phyloP scores from a whole-genome alignment of 2,329 filamentous ascomycete species.

The Phaeosphaeria sp. region DNA sequence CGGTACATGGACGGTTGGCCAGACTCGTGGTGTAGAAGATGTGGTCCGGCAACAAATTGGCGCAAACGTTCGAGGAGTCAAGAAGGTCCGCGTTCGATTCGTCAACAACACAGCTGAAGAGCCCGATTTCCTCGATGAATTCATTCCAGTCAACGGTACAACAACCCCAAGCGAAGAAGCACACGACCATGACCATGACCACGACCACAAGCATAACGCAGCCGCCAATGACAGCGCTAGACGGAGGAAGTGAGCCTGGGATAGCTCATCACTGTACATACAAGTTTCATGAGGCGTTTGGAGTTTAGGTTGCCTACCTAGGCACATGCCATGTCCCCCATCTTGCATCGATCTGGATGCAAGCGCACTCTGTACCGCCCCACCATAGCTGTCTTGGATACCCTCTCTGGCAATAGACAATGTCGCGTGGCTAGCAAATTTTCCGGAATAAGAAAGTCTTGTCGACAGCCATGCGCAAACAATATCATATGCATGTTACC shows the following conservation, averaged over 20 bases:
- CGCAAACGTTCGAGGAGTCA: constrained; percentile 79
- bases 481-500: constrained; percentile 7
- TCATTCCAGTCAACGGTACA: constrained; percentile 45
- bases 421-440: neutral
- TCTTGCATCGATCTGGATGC: neutral
- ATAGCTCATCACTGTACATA: constrained; percentile 23
- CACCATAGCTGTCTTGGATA: neutral
- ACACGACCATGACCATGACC: constrained; percentile 13
- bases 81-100: constrained; percentile 84
- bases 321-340: constrained; percentile 16
- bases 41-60: constrained; percentile 75
- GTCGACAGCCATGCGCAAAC: neutral
- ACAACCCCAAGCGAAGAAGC: constrained; percentile 23
- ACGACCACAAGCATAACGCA: constrained; percentile 29
- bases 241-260: constrained; percentile 32
- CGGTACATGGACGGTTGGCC: constrained; percentile 74
- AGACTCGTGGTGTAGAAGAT: constrained; percentile 74
- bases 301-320: constrained; percentile 27
- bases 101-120: constrained; percentile 68
- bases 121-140: constrained; percentile 74
- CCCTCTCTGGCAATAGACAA: neutral
- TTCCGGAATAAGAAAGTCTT: constrained; percentile 1
- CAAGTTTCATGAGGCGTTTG: constrained; percentile 24
- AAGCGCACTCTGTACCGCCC: neutral
- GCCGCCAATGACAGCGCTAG: constrained; percentile 22